phyloP scores from a whole-genome alignment of 768 basidiomycete genomes.

The Dentipellis sp. region DNA sequence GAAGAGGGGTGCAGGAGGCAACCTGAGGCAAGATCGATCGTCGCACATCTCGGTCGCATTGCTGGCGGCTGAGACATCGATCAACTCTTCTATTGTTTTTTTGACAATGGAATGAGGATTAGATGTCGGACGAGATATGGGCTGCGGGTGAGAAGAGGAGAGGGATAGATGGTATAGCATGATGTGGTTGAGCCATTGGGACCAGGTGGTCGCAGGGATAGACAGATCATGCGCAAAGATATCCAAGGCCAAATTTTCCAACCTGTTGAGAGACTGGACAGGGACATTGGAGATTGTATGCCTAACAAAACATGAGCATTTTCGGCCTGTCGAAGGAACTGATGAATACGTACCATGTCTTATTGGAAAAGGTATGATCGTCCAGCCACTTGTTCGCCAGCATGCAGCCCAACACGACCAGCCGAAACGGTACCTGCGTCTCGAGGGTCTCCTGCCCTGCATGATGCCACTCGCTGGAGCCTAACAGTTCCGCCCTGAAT shows the following conservation, averaged over 20 bases:
- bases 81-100: conserved; percentile 60
- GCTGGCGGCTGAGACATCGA: conserved; percentile 35
- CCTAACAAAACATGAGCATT: conserved; percentile 30
- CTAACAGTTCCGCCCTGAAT: conserved; percentile 58
- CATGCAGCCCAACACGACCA: conserved; percentile 76
- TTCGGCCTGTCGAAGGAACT: too few species aligned
- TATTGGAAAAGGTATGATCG: conserved; percentile 84
- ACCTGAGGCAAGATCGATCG: conserved; percentile 15
- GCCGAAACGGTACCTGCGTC: conserved; percentile 56
- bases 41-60: conserved; percentile 6
- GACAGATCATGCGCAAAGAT: conserved; percentile 66
- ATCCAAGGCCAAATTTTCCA: conserved; percentile 65
- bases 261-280: conserved; percentile 55
- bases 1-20: conserved; percentile 56
- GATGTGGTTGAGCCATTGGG: conserved; percentile 60
- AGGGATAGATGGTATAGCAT: conserved; percentile 57
- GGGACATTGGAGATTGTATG: conserved; percentile 75
- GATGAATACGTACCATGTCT: conserved; percentile 57
- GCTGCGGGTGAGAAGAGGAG: conserved; percentile 53
- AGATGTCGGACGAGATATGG: conserved; percentile 68
- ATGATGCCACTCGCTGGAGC: conserved; percentile 28
- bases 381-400: conserved; percentile 85
- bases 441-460: conserved; percentile 43
- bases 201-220: conserved; percentile 55
- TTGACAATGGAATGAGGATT: conserved; percentile 65